phyloP scores from a whole-genome alignment of 1,284 basidiomycete species.

The Ceratobasidium sp. region DNA sequence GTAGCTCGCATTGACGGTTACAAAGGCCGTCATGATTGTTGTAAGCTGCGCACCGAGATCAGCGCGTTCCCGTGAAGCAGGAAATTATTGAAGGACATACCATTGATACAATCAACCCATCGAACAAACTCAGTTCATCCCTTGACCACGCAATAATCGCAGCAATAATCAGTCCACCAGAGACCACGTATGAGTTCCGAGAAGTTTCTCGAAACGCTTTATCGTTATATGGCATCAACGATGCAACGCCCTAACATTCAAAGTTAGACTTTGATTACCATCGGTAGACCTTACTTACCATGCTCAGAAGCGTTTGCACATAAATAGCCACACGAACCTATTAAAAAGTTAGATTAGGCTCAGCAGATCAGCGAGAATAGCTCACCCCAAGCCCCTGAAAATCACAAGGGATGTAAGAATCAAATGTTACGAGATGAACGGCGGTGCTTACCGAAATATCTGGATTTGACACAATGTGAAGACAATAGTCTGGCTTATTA shows the following conservation, averaged over 20 bases:
- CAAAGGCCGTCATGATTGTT: conserved; percentile 40
- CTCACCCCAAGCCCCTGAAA: conserved; percentile 31
- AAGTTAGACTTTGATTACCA: neutral
- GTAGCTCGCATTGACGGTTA: conserved; percentile 30
- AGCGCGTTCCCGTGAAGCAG: neutral
- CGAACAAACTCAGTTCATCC: conserved; percentile 17
- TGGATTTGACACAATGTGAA: conserved; percentile 5
- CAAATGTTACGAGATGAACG: neutral
- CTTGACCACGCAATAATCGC: conserved; percentile 22
- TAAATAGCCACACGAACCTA: conserved; percentile 40
- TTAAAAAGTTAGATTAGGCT: neutral
- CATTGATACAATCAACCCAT: conserved; percentile 21
- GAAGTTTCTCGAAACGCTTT: conserved; percentile 39
- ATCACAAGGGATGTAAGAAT: neutral
- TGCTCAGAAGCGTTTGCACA: conserved; percentile 23
- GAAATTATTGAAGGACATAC: neutral
- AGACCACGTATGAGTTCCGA: conserved; percentile 34
- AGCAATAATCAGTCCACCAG: conserved; percentile 30
- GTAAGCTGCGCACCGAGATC: conserved; percentile 19
- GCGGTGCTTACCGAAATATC: conserved; percentile 31
- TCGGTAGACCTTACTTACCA: conserved; percentile 6
- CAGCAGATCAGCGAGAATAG: neutral
- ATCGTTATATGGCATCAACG: conserved; percentile 28
- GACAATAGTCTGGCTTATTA: neutral
- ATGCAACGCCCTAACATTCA: conserved; percentile 10